Conservation (phyloP, 495 filamentous ascomycete species). For the Aspergillus saccharolyticus region DNA sequence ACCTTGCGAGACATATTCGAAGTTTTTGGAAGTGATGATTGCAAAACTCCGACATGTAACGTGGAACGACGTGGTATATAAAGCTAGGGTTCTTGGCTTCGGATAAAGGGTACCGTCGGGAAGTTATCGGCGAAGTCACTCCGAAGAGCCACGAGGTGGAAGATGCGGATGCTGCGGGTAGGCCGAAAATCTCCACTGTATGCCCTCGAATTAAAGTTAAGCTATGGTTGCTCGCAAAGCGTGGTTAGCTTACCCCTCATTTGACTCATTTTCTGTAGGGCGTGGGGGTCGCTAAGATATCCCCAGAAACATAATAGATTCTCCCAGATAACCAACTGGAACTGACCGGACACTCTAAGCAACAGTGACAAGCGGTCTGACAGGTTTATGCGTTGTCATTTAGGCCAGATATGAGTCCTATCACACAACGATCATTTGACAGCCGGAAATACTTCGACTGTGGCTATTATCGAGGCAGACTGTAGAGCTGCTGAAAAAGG, state of each 20-base stretch:
- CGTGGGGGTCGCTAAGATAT: background rate
- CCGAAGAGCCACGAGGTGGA: background rate
- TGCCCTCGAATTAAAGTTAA: background rate
- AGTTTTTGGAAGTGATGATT: background rate
- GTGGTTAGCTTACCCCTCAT: background rate
- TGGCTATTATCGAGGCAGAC: too few species aligned
- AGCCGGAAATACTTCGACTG: too few species aligned
- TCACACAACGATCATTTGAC: too few species aligned
- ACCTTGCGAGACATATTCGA: constrained; percentile 43
- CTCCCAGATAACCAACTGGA: background rate
- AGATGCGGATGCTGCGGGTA: background rate
- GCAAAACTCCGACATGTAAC: background rate
- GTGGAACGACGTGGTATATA: background rate
- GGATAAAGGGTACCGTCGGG: background rate
- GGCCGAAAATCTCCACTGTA: background rate
- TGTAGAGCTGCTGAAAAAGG: too few species aligned
- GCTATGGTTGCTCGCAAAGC: background rate
- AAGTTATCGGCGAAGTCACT: background rate
- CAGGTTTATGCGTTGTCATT: too few species aligned
- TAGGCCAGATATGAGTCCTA: too few species aligned
- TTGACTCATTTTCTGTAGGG: background rate
- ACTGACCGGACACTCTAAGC: background rate
- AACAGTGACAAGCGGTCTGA: too few species aligned
- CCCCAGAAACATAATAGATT: background rate
- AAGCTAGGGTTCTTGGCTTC: background rate